Base-by-base conservation (phyloP, 208 protist genomes). In the Porcisia deanei region DNA sequence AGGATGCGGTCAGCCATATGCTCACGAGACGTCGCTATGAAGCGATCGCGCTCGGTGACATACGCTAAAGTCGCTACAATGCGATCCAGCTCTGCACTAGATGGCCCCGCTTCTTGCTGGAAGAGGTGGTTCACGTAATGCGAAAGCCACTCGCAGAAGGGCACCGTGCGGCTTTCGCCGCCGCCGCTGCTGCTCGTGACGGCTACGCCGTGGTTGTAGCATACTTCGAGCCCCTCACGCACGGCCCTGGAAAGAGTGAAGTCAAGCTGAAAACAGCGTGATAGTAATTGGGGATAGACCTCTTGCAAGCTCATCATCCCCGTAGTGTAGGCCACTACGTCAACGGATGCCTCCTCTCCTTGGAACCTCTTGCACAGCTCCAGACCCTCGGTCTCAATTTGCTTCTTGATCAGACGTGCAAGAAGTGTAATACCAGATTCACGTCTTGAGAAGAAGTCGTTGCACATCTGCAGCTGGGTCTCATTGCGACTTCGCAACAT, bases 1-100 rank as follows among this genome's bases (percentile, higher is more conserved):
- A 96, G 74, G 70, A 98, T 94, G 39, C 95, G 83, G 60, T 94
- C 77, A 3, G 91, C 85, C 85, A 98, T 85, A 63, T 86, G 83
- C 70, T 98, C 93, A 37, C 89, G 85, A 4, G 83, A 86, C 69
- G 86, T 89, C 54, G 86, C 83, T 22, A 97, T 79, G 72, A 96
- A 96, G 22, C 84, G 77, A 73, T 98, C 93, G 0, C 90, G 80
- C 34, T 97, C 93, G 18, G 85, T 84, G 34, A 96, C 85, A 80
- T 93, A 94, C 3, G 79, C 77, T 41, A 98, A 83, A 34, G 88
- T 80, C 22, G 79, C 67, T 52, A 96, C 84, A 61, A 91, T 85
- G 49, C 79, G 68, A 10, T 96, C 88, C 54, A 96, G 79, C 61
- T 92, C 83, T 22, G 77, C 85, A 52, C 88, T 76, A 54, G 83